phyloP scores from a whole-genome alignment of 768 basidiomycete species.

The Suillus clintonianus region DNA sequence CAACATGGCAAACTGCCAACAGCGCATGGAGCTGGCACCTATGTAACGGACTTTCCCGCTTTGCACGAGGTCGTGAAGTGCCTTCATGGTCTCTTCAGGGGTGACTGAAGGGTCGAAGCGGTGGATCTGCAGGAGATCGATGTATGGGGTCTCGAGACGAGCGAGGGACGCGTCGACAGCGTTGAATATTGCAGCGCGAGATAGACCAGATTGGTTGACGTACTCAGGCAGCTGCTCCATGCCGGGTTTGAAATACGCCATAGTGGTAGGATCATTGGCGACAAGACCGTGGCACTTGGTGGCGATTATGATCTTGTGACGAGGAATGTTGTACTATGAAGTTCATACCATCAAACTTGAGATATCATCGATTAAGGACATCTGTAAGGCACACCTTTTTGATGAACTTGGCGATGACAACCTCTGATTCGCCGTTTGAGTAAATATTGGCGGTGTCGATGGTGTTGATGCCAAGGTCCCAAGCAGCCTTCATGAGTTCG shows the following conservation, averaged over 20 bases:
- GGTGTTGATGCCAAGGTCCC: conserved; percentile 41
- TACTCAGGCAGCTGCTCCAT: conserved; percentile 17
- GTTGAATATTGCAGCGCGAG: conserved; percentile 41
- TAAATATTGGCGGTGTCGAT: conserved; percentile 44
- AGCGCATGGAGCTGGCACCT: conserved; percentile 48
- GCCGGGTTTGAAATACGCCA: neutral
- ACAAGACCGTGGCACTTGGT: conserved; percentile 28
- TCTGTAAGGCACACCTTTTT: conserved; percentile 26
- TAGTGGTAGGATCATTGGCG: conserved; percentile 4
- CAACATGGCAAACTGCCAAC: conserved; percentile 47
- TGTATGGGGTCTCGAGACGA: conserved; percentile 37
- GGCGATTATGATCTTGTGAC: conserved; percentile 32
- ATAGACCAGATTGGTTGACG: conserved; percentile 35
- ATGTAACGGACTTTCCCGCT: conserved; percentile 53
- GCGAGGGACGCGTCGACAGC: conserved; percentile 37
- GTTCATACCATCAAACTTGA: neutral
- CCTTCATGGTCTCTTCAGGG: conserved; percentile 50
- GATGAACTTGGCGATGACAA: conserved; percentile 38
- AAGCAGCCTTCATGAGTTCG: conserved; percentile 40
- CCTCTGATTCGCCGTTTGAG: conserved; percentile 38
- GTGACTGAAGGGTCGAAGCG: conserved; percentile 39
- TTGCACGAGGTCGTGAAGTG: conserved; percentile 50
- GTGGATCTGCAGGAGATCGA: conserved; percentile 49
- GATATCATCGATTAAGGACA: neutral
- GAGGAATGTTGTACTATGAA: conserved; percentile 33